Evolutionary conservation across 805 yeast species (phyloP).

Genomic region (Pichia heedii): DNA sequence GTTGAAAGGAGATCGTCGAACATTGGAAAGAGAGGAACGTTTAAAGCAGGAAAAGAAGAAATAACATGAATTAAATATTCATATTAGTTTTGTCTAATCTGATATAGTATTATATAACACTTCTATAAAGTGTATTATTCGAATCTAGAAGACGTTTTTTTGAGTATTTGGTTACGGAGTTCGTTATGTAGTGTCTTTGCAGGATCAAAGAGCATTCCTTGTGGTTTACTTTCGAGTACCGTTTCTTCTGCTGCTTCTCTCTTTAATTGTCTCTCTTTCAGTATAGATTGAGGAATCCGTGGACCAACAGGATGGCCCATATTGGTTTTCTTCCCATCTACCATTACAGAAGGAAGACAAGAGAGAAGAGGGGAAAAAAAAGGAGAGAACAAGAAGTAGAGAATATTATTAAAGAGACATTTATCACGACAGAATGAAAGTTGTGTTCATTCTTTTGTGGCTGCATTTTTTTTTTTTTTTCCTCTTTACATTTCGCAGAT

Average conservation of each 20-base stretch:
- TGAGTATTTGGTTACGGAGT: constrained; percentile 18
- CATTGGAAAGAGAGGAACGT: constrained; percentile 49
- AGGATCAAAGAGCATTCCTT: constrained; percentile 17
- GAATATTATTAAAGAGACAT: too few species aligned
- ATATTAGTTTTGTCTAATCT: neutral
- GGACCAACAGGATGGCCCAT: neutral
- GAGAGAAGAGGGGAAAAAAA: neutral
- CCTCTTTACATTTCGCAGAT: too few species aligned
- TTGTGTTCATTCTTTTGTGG: too few species aligned
- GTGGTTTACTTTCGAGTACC: neutral
- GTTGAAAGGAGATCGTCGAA: constrained; percentile 82
- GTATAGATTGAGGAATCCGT: neutral
- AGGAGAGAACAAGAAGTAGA: too few species aligned
- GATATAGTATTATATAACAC: neutral
- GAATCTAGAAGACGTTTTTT: constrained; percentile 8
- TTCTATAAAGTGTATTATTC: constrained; percentile 12
- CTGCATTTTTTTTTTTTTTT: too few species aligned
- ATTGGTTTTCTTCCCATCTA: too few species aligned
- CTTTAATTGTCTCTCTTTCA: neutral
- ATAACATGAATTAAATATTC: too few species aligned
- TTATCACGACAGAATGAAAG: too few species aligned
- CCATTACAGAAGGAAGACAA: too few species aligned
- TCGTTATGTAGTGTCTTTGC: constrained; percentile 20
- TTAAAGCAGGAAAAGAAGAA: constrained; percentile 26
- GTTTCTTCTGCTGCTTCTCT: too few species aligned